Percentiles rank a stretch among this genome's conserved stretches.
phyloP scores from a whole-genome alignment of 1,284 basidiomycete genomes.

The Fomitiporia mediterranea region DNA sequence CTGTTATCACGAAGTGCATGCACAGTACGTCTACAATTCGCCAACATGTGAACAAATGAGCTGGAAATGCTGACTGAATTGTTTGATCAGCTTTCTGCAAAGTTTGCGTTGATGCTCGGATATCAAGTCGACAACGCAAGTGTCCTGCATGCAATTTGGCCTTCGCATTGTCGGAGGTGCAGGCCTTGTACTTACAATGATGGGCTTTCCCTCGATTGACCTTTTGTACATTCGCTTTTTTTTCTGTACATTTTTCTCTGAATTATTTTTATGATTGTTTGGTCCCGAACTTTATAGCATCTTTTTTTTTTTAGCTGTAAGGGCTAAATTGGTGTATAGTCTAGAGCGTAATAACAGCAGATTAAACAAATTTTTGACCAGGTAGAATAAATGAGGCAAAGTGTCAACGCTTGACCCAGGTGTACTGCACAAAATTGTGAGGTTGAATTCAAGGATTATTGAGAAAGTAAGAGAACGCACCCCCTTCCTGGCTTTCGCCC shows the following conservation, averaged over 20 bases:
- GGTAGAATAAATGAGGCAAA: slow-evolving; percentile 2
- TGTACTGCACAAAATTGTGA: slow-evolving; percentile 48
- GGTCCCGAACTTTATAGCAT: too few relatives aligned
- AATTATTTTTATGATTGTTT: slow-evolving; percentile 19
- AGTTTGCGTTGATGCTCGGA: slow-evolving; percentile 80
- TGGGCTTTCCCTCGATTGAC: neutral
- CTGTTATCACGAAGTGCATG: slow-evolving; percentile 90
- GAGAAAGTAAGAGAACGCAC: slow-evolving; percentile 45
- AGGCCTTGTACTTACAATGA: slow-evolving; percentile 81
- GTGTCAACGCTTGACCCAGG: slow-evolving; percentile 92
- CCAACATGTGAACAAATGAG: slow-evolving; percentile 1
- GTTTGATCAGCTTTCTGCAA: slow-evolving; percentile 76
- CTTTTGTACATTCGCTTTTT: slow-evolving; percentile 16
- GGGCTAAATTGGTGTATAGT: slow-evolving; percentile 11
- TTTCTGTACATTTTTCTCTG: slow-evolving; percentile 18
- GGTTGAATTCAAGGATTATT: neutral
- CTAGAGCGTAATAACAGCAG: slow-evolving; percentile 8
- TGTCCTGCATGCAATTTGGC: slow-evolving; percentile 87
- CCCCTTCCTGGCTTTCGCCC: slow-evolving; percentile 87
- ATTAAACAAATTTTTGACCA: slow-evolving; percentile 1
- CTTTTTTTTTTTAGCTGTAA: slow-evolving; percentile 7
- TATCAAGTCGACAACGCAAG: slow-evolving; percentile 90
- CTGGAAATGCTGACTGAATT: slow-evolving; percentile 18
- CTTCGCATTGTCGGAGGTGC: slow-evolving; percentile 87
- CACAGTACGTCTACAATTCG: slow-evolving; percentile 67